Base-by-base conservation (phyloP, 495 filamentous ascomycete species). In the Tuber melanosporum region DNA sequence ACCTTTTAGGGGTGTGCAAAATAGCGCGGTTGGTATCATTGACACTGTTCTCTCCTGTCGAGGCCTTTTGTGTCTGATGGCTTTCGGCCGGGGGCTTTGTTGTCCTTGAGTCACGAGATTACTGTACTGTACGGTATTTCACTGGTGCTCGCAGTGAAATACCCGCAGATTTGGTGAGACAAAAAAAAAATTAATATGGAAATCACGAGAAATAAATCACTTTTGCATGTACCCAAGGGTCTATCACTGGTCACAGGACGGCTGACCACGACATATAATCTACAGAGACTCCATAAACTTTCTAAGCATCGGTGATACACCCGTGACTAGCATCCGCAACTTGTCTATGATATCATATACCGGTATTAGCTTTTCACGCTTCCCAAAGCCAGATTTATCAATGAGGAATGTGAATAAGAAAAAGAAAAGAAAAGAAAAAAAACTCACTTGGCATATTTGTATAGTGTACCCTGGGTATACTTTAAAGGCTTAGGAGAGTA, bases 321-420 rank as follows among this genome's bases (percentile, higher is more conserved):
- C 92, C 92, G 75, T 91, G 90, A 86, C 90, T 92, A 10, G 92
- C 92, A 84, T 94, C 91, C 76, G 86, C 88, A 52, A 95, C 78
- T 80, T 80, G 78, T 42, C 78, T 80, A 8, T 69, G 62, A 14
- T 32, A 71, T 12, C 42, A 46, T 45, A 36, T 14, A 32, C 32
- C 32, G 32, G 32, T 32, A 41, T 80, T 46, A 80, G 62, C 71
- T 6, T 66, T 36, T 26, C 26, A 36, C 26, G 14, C 32, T 17
- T 26, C 0, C 57, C 4, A 62, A 9, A 15, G 3, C n/a, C 12
- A 66, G 57, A 66, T 3, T 66, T 36, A 14, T 19, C 57, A 15
- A 17, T 10, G 14, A 26, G n/a, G 57, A 66, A 36, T 36, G 5
- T 9, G 26, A 12, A 19, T 15, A 66, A 15, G 32, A n/a, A 15